Conservation (phyloP, 2,329 filamentous ascomycete species). For the Aureobasidium uvarum region DNA sequence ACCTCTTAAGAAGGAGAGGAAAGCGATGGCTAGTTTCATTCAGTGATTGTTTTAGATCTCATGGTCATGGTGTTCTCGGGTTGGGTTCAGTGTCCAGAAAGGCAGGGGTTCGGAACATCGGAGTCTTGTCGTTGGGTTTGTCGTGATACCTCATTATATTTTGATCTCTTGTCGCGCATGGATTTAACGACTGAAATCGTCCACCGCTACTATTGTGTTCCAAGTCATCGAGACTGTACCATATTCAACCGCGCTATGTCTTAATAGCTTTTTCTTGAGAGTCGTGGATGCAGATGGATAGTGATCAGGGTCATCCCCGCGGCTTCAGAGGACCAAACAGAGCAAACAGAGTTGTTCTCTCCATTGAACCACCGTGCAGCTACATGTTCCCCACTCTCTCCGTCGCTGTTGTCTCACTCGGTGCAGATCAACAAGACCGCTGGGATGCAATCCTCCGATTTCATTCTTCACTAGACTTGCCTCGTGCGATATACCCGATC, state of each 20-base stretch:
- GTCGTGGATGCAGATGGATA: neutral
- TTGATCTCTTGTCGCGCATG: neutral
- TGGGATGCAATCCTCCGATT: too few relatives aligned
- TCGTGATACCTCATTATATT: constrained; percentile 11
- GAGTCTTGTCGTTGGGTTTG: neutral
- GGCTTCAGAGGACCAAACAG: neutral
- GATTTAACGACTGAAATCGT: neutral
- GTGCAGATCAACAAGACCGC: too few relatives aligned
- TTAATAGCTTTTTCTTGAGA: neutral
- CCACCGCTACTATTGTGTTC: neutral
- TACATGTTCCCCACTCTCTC: neutral
- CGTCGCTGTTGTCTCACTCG: too few relatives aligned
- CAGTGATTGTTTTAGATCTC: neutral
- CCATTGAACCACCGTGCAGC: neutral
- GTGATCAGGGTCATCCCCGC: neutral
- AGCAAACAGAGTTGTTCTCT: neutral
- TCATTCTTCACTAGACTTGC: too few relatives aligned
- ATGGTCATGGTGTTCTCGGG: neutral
- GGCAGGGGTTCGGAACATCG: neutral
- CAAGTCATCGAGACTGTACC: neutral
- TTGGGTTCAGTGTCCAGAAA: too few relatives aligned
- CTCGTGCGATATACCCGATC: too few relatives aligned
- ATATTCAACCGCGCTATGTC: too few relatives aligned
- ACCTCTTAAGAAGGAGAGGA: constrained; percentile 37
- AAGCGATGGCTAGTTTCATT: constrained; percentile 27